phyloP scores from a whole-genome alignment of 192 early-diverging fungal genomes.

The Chytriomyces sp. region DNA sequence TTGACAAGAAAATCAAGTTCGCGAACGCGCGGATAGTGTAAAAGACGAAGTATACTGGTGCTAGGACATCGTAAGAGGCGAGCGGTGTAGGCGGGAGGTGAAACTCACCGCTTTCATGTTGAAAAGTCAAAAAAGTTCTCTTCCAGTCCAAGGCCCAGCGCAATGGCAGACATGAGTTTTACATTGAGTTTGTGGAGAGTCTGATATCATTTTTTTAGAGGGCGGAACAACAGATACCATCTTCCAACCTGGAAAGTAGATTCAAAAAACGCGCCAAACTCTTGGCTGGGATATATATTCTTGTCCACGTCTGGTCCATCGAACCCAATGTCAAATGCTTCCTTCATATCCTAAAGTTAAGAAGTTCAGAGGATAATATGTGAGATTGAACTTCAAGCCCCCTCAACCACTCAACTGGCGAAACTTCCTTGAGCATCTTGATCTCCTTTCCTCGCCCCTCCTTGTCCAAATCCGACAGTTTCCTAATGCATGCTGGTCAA shows the following conservation, averaged over 20 bases:
- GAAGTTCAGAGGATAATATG: no score
- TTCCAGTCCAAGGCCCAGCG: conserved; percentile 52
- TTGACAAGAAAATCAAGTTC: no score
- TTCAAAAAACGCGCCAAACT: background rate
- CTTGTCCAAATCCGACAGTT: conserved; percentile 24
- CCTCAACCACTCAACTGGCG: background rate
- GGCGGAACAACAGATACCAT: conserved; percentile 14
- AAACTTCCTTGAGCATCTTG: conserved; percentile 3
- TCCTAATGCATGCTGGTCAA: conserved; percentile 13
- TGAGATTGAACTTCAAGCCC: background rate
- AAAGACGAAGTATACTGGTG: conserved; percentile 17
- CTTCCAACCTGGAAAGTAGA: no score
- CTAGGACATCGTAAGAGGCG: conserved; percentile 1
- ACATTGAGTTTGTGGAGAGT: conserved; percentile 38
- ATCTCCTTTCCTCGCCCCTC: conserved; percentile 26
- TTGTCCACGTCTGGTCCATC: background rate
- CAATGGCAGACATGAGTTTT: conserved; percentile 52
- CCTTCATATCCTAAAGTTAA: conserved; percentile 29
- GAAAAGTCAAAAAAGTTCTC: conserved; percentile 32
- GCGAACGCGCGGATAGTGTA: conserved; percentile 31
- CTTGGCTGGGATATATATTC: conserved; percentile 10
- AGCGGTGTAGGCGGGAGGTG: conserved; percentile 37
- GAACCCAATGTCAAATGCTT: conserved; percentile 15
- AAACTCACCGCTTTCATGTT: conserved; percentile 17
- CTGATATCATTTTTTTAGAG: no score